These are phyloP conservation scores for Aspergillus egyptiacus DNA, from an alignment of 495 filamentous ascomycete genomes.

Conservation along the genomic window DNA sequence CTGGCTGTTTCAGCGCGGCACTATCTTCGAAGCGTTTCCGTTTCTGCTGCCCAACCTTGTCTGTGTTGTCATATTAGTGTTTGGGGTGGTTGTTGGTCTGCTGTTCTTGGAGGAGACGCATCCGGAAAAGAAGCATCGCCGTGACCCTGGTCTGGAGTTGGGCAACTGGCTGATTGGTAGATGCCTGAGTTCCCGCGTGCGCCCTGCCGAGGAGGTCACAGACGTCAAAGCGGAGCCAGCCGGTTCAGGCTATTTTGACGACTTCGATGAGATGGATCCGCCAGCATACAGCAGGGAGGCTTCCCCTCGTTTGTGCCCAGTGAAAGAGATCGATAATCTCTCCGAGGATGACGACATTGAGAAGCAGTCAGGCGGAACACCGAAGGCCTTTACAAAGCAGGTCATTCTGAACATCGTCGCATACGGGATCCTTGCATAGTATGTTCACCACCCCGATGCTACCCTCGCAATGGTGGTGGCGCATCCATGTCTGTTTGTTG, in stretches of 20 bases:
- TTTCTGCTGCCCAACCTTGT: conserved; percentile 93
- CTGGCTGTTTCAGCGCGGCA: conserved; percentile 61
- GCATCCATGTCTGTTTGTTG: neutral
- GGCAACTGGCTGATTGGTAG: conserved; percentile 65
- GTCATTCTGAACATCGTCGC: conserved; percentile 78
- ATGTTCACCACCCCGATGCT: conserved; percentile 40
- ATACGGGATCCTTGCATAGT: conserved; percentile 94
- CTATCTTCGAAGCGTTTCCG: conserved; percentile 77
- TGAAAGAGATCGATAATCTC: conserved; percentile 24
- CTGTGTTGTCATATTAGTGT: conserved; percentile 68
- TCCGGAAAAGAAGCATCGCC: conserved; percentile 67
- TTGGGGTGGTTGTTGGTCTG: conserved; percentile 76
- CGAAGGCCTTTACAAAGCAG: conserved; percentile 68
- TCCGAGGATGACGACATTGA: conserved; percentile 41
- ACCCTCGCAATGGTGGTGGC: neutral
- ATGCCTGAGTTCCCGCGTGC: conserved; percentile 37
- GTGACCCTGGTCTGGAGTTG: conserved; percentile 68
- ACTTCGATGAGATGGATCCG: conserved; percentile 52
- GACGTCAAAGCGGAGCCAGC: conserved; percentile 28
- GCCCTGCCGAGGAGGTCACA: conserved; percentile 29
- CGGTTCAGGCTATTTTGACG: conserved; percentile 46
- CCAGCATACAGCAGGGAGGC: conserved; percentile 62
- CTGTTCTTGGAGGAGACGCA: conserved; percentile 96
- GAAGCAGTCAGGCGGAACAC: conserved; percentile 31
- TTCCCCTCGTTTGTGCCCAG: conserved; percentile 52